Base-by-base conservation (phyloP, 192 early-diverging fungal genomes). In the Coemansia sp. region DNA sequence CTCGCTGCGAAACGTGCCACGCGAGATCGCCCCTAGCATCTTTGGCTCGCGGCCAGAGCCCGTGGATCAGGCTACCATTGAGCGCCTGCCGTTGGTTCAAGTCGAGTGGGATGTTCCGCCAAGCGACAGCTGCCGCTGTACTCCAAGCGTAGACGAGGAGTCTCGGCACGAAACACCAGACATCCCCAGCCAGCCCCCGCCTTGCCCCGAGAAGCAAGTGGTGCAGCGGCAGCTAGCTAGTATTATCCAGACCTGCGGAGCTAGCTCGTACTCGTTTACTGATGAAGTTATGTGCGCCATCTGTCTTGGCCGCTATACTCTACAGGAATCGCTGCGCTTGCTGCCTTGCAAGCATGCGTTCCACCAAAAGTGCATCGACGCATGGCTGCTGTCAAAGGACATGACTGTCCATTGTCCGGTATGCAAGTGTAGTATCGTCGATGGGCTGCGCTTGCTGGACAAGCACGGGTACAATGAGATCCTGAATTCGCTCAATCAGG, bases 271-370 rank as follows among this genome's bases (percentile, higher is more conserved):
- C 36, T 75, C 73, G 60, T 81, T 75, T 39, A 75, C 76, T 0
- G 86, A 90, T 25, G 91, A 92, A 41, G 75, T 77, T 0, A 74
- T 84, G 8, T 94, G 92, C 71, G 89, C 89, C 20, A 94, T 94
- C 50, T 93, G 92, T 65, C 66, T 94, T 16, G 74, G 77, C 50
- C 65, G 74, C 8, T 94, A 94, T 67, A 85, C 88, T 59, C 80
- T 84, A 25, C 86, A 85, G 34, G 90, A 91, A 20, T 71, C 84
- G 21, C 61, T 94, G 33, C 76, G 90, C 41, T 75, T 87, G 56
- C 79, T 92, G 57, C 85, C 82, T 62, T 94, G 92, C 68, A 82
- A 71, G 16, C 92, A 94, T 64, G 89, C 90, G 60, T 94, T 94
- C 64, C 92, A 94, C 71, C 83, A 83, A 45, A 77, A 87, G 9